A percentile compares a stretch with the other conserved stretches of the same genome.
Evolutionary conservation across 2,329 filamentous ascomycete species (phyloP).

Genomic region (Colletotrichum karsti): DNA sequence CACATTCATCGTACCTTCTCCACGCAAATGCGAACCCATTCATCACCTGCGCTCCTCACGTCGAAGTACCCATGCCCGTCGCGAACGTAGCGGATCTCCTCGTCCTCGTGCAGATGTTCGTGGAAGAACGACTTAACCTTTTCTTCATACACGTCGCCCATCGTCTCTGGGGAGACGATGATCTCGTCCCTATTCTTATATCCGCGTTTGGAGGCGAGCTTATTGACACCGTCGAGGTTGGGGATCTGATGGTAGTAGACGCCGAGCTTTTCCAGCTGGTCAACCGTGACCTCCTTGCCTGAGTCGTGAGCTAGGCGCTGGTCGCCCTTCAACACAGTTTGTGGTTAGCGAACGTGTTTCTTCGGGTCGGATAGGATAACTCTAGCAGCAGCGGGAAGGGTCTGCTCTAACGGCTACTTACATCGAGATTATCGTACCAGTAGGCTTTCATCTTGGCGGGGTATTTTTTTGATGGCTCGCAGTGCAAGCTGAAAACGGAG

Average conservation of each 20-base stretch:
- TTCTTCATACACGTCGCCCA: constrained; percentile 88
- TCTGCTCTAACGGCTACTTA: constrained; percentile 42
- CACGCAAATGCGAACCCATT: constrained; percentile 87
- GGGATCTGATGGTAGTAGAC: constrained; percentile 80
- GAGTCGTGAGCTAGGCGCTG: constrained; percentile 93
- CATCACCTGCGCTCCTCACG: constrained; percentile 81
- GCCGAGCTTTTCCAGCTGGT: constrained; percentile 77
- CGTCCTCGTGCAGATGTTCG: constrained; percentile 97
- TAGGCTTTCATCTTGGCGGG: constrained; percentile 61
- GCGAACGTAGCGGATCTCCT: constrained; percentile 95
- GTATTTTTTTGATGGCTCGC: background rate
- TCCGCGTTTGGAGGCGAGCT: constrained; percentile 75
- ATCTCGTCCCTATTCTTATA: constrained; percentile 98
- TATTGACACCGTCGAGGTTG: constrained; percentile 73
- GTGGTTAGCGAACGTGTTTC: background rate
- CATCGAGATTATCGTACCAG: constrained; percentile 63
- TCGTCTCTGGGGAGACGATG: constrained; percentile 83
- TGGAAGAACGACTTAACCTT: constrained; percentile 95
- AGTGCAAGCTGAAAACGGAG: background rate
- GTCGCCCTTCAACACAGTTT: constrained; percentile 72
- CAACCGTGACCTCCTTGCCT: constrained; percentile 70
- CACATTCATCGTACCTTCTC: constrained; percentile 66
- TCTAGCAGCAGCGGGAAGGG: background rate
- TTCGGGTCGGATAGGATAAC: background rate
- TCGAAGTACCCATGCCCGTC: constrained; percentile 94